Base-by-base conservation (phyloP, 495 filamentous ascomycete species). In the Pseudevernia furfuracea region DNA sequence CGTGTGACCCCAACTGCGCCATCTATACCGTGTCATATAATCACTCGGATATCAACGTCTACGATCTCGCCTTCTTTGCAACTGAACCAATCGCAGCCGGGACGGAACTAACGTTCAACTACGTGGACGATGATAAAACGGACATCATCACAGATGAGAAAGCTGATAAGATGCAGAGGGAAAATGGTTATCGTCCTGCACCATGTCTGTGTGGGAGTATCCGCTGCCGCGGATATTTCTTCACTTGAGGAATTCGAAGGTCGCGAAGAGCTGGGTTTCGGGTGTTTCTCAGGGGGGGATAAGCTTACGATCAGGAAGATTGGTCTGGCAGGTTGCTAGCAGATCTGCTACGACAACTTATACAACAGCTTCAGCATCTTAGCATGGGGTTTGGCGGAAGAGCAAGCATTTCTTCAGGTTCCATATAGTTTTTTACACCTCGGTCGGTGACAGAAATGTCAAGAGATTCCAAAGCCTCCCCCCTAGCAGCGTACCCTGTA, bases 51-150 rank as follows among this genome's bases (percentile, higher is more conserved):
- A 79, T 84, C 36, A 79, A 82, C 19, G 77, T 96, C 15, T 96
- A 97, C 70, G 88, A 96, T 64, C 76, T 98, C 4, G 92, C 91
- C 0, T 86, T 97, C 66, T 98, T 98, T 67, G 89, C 93, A 0
- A 75, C 85, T 10, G 71, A 80, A 12, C 84, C 89, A 41, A 91
- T 98, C 36, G 75, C 79, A 0, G 79, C 84, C 3, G 80, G 79
- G 4, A 86, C 85, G 9, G 92, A 97, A 71, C 69, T 97, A 15
- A 95, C 89, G 0, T 96, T 97, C 61, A 90, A 96, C 69, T 97
- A 97, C 67, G 82, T 84, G 14, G 74, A 75, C 43, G 82, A 85
- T 57, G 84, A 85, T 56, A 81, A 81, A 4, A 69, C 77, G 10
- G 76, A 80, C 5, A 77, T 75, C 32, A 72, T 71, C 36, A 58